These are phyloP conservation scores for Babesia sp. DNA, from an alignment of 169 alveolate species.

Conservation along the genomic window DNA sequence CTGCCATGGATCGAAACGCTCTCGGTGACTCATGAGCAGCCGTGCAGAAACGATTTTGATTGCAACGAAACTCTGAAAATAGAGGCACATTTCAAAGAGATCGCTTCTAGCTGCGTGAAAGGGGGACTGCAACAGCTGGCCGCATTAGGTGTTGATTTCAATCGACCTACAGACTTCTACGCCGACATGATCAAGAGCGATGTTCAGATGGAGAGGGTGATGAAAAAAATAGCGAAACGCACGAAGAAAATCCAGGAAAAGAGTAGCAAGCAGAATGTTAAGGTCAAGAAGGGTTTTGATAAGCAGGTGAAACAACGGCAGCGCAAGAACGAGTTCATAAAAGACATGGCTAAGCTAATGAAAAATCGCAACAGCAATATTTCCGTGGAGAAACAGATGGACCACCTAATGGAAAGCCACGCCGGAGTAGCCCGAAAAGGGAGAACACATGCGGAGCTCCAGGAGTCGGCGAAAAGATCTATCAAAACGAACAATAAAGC, in stretches of 20 bases:
- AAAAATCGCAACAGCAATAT: slow-evolving; percentile 1
- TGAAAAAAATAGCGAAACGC: slow-evolving; percentile 20
- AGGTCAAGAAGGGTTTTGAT: slow-evolving; percentile 36
- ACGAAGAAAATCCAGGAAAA: slow-evolving; percentile 22
- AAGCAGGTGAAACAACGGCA: slow-evolving; percentile 45
- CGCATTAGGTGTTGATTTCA: slow-evolving; percentile 28
- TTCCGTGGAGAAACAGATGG: slow-evolving; percentile 17
- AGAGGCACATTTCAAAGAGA: slow-evolving; percentile 48
- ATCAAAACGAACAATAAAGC: neutral
- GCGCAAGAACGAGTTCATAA: slow-evolving; percentile 56
- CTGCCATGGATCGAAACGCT: slow-evolving; percentile 59
- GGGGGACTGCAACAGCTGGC: slow-evolving; percentile 32
- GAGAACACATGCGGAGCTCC: too few relatives aligned
- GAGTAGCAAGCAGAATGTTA: neutral
- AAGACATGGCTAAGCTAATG: slow-evolving; percentile 20
- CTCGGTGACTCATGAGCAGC: neutral
- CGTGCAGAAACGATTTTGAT: slow-evolving; percentile 6
- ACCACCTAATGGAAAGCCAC: slow-evolving; percentile 20
- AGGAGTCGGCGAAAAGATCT: too few relatives aligned
- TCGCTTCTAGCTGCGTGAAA: slow-evolving; percentile 43
- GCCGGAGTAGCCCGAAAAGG: too few relatives aligned
- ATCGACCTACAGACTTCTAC: slow-evolving; percentile 60
- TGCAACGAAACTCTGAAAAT: slow-evolving; percentile 37
- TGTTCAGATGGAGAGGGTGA: slow-evolving; percentile 41
- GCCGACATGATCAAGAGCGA: slow-evolving; percentile 67